phyloP scores from a whole-genome alignment of 768 basidiomycete species.

The Lepiota brunneoincarnata region DNA sequence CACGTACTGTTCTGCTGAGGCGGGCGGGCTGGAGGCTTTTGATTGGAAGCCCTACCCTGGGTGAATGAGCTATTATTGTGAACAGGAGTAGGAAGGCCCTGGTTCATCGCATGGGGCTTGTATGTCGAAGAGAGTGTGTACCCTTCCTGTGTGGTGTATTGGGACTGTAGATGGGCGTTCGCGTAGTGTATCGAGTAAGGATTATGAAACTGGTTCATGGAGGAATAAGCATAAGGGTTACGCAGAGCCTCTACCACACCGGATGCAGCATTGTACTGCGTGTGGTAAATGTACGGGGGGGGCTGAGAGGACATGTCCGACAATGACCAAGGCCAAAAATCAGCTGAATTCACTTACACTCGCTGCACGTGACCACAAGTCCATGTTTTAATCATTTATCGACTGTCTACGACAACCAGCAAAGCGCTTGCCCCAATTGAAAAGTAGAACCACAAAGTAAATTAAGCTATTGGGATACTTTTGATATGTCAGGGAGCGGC shows the following conservation, averaged over 20 bases:
- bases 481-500: slow-evolving; percentile 10
- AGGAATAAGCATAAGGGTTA: slow-evolving; percentile 17
- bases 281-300: no score
- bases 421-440: slow-evolving; percentile 8
- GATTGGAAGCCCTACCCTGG: slow-evolving; percentile 2
- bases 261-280: neutral
- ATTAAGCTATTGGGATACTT: slow-evolving; percentile 14
- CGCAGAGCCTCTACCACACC: slow-evolving; percentile 1
- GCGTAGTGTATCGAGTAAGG: slow-evolving; percentile 50
- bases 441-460: slow-evolving; percentile 11
- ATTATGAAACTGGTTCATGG: slow-evolving; percentile 13
- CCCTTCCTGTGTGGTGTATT: slow-evolving; percentile 10
- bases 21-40: slow-evolving; percentile 1
- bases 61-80: neutral
- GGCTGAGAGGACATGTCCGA: neutral
- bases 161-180: slow-evolving; percentile 47
- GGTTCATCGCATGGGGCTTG: neutral
- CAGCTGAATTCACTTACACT: neutral
- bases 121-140: slow-evolving; percentile 9
- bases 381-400: slow-evolving; percentile 7
- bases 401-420: slow-evolving; percentile 9
- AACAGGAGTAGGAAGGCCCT: no score
- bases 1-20: slow-evolving; percentile 32
- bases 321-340: neutral
- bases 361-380: neutral